Conservation (phyloP, 2,329 filamentous ascomycete species). For the Metarhizium guizhouense region DNA sequence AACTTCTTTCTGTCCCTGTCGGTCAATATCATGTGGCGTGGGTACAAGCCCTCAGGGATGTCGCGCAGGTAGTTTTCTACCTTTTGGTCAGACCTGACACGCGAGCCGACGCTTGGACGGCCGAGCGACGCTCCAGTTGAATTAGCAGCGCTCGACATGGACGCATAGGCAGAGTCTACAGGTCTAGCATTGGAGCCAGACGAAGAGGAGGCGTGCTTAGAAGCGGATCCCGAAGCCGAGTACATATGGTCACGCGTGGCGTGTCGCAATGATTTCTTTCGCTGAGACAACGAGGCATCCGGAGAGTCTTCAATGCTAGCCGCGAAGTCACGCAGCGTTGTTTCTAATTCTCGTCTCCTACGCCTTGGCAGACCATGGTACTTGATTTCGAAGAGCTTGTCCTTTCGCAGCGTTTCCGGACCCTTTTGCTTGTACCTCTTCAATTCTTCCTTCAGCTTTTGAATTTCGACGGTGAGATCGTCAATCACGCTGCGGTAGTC, state of each 20-base stretch:
- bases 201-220: constrained; percentile 42
- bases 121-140: constrained; percentile 32
- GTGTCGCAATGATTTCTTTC: constrained; percentile 31
- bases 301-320: constrained; percentile 47
- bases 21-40: constrained; percentile 51
- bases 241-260: constrained; percentile 28
- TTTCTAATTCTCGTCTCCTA: constrained; percentile 70
- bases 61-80: constrained; percentile 64
- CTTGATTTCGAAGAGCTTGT: constrained; percentile 77
- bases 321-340: constrained; percentile 62
- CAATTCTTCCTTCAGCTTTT: constrained; percentile 64
- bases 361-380: constrained; percentile 62
- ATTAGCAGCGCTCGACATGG: constrained; percentile 48
- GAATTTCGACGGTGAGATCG: constrained; percentile 77
- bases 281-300: constrained; percentile 29
- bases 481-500: constrained; percentile 80
- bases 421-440: constrained; percentile 61
- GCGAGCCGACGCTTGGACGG: constrained; percentile 25
- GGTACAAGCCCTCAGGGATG: constrained; percentile 61
- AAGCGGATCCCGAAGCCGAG: constrained; percentile 32
- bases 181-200: constrained; percentile 45
- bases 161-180: constrained; percentile 58
- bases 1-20: constrained; percentile 69
- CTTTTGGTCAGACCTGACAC: constrained; percentile 43
- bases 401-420: constrained; percentile 57